Evolutionary conservation across 495 filamentous ascomycete genomes (phyloP), one percentile per base, ranked within the genome.

Genomic region (Pyronema domesticum): DNA sequence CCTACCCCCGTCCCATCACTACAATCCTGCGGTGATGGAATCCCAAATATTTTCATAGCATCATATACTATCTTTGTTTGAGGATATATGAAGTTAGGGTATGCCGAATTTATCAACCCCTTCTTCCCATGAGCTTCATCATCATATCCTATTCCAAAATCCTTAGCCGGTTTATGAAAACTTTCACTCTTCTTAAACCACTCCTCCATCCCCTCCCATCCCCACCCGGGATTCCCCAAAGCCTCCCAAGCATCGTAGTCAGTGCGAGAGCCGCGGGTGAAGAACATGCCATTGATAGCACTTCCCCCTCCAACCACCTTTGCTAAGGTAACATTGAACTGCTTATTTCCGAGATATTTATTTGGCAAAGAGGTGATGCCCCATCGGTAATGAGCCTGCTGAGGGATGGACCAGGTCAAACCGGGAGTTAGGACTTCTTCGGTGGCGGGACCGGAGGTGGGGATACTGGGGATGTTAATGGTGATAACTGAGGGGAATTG

Each of bases 31-130:
- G 60, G 53, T 30, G 57, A 54, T 0, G 46, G 9, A 15, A 62
- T 35, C n/a, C 55, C 55, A 8, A 62, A 14, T 6, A 35, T 47
- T 33, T 55, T 55, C 30, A 62, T 33, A 13, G 59, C 60, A 13
- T 62, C 60, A 8, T 58, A 54, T 34, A 62, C 62, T 47, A 55
- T 62, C 14, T 62, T 62, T 33, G 36, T 62, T 42, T 62, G 59
- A 13, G 67, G 69, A 52, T 61, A 74, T 42, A 68, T 68, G 51
- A 65, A 73, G 56, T 61, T 64, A 8, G 70, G 68, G 35, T 72
- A 72, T 3, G 67, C 66, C 34, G 67, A 63, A 35, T 71, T 60
- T 3, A 73, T 51, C 1, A 69, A 70, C 5, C 72, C 72, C 33
- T 61, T 59, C 9, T 56, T 53, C 0, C 70, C 72, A 19, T 68